Evolutionary conservation across 768 basidiomycete species (phyloP).

Genomic region (Suillus plorans): DNA sequence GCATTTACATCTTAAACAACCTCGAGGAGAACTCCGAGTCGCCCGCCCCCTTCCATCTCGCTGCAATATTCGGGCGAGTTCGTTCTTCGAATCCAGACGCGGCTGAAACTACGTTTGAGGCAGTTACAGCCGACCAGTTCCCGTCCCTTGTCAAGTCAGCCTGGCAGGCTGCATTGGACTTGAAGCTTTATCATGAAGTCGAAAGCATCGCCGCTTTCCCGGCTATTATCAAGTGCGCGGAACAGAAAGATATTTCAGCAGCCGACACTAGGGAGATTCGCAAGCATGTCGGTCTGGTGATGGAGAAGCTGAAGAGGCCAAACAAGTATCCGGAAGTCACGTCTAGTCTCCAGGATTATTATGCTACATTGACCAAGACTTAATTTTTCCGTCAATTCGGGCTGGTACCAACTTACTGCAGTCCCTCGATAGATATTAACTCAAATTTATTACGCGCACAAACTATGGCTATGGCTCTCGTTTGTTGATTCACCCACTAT

Average conservation of each 20-base stretch:
- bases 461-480: background rate
- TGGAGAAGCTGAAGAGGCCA: slow-evolving; percentile 1
- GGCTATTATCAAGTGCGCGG: background rate
- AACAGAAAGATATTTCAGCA: no score
- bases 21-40: background rate
- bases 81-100: background rate
- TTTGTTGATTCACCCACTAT: background rate
- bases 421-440: background rate
- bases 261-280: background rate
- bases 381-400: background rate
- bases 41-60: background rate
- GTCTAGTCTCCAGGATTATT: background rate
- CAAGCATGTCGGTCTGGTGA: background rate
- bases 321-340: background rate
- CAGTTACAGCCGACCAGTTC: background rate
- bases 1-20: background rate
- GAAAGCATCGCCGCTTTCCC: background rate
- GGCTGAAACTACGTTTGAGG: background rate
- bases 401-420: background rate
- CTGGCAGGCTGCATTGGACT: background rate
- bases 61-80: background rate
- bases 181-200: background rate
- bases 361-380: background rate
- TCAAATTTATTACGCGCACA: background rate
- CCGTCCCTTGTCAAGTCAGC: background rate